Evolutionary conservation across 2,329 filamentous ascomycete genomes (phyloP).

Genomic region (Fusarium xylarioides): DNA sequence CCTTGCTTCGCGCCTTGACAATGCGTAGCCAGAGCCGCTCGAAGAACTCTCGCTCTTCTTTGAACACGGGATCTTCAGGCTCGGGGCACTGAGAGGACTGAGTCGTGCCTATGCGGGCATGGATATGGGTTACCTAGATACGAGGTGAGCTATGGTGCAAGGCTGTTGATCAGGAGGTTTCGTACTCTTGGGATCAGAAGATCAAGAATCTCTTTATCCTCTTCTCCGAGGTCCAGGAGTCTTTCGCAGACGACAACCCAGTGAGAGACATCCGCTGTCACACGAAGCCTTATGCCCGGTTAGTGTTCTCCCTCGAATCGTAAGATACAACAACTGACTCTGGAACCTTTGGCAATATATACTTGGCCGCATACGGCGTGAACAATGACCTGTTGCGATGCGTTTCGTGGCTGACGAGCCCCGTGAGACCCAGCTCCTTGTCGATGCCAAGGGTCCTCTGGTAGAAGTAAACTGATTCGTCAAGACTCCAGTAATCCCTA

Average conservation of each 20-base stretch:
- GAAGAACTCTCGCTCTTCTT: background rate
- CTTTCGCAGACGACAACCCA: background rate
- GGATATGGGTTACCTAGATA: background rate
- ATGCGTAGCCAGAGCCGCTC: background rate
- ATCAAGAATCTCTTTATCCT: background rate
- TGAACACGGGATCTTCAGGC: background rate
- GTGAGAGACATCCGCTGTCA: background rate
- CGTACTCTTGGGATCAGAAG: background rate
- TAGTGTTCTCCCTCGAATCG: too few relatives aligned
- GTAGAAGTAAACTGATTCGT: background rate
- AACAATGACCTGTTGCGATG: background rate
- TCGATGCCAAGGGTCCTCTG: background rate
- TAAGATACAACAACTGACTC: background rate
- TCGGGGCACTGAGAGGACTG: background rate
- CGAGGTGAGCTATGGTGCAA: rapidly evolving
- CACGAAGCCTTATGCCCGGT: background rate
- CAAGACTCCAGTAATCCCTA: background rate
- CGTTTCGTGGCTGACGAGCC: background rate
- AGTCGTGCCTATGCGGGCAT: background rate
- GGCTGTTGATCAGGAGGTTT: rapidly evolving
- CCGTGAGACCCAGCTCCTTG: background rate
- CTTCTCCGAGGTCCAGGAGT: rapidly evolving
- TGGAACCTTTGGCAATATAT: background rate
- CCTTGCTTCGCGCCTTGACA: background rate
- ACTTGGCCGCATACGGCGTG: background rate